Percentiles rank a stretch among this genome's conserved stretches.
Evolutionary conservation across 345 rosid genomes (phyloP).

Genomic region (Bruguiera sexangula): DNA sequence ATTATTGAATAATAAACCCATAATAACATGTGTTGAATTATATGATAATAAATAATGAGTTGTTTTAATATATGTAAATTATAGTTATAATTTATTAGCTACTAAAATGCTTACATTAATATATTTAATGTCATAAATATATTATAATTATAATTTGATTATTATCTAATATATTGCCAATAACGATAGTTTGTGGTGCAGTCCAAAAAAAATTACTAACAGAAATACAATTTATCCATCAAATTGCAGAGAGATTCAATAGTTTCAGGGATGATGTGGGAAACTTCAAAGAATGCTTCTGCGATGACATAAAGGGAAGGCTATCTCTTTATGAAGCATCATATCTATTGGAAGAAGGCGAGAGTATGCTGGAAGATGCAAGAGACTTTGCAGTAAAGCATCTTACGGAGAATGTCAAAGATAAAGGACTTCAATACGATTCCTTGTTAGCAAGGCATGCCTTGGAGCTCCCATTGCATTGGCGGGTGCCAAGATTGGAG

Average conservation of each 20-base stretch:
- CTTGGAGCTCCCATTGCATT: conserved; percentile 32
- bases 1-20: no score
- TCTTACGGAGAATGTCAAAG: conserved; percentile 1
- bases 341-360: conserved; percentile 9
- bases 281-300: conserved; percentile 1
- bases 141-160: no score
- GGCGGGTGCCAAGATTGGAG: conserved; percentile 46
- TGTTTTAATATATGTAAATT: no score
- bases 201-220: no score
- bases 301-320: conserved; percentile 15
- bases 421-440: not conserved
- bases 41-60: no score
- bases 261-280: conserved; percentile 16
- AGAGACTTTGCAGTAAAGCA: conserved; percentile 11
- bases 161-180: no score
- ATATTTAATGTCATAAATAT: no score
- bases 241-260: conserved; percentile 14
- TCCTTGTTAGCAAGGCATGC: conserved; percentile 30
- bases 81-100: no score
- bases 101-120: no score
- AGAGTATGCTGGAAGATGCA: conserved; percentile 14
- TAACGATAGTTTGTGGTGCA: no score
- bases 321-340: conserved; percentile 24
- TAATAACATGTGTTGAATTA: no score
- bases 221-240: not conserved